phyloP scores from a whole-genome alignment of 2,329 filamentous ascomycete genomes.

The Pseudocercospora fijiensis region DNA sequence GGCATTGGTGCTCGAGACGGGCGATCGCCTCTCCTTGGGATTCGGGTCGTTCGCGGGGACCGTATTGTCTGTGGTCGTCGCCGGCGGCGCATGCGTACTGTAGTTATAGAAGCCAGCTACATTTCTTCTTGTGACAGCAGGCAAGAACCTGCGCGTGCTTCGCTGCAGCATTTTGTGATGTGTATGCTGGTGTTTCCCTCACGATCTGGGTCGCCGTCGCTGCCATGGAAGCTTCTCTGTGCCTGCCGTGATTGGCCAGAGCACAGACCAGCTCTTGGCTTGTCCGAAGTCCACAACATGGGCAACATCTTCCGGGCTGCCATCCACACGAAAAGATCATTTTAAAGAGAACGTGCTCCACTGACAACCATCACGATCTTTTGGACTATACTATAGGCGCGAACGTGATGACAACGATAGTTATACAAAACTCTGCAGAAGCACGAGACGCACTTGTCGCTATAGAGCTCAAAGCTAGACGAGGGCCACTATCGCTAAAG shows the following conservation, averaged over 20 bases:
- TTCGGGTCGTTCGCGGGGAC: conserved; percentile 66
- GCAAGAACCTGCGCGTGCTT: conserved; percentile 30
- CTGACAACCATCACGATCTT: not conserved
- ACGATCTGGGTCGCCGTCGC: not conserved
- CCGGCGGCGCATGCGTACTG: conserved; percentile 3
- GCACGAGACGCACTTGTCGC: not conserved
- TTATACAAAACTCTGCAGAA: not conserved
- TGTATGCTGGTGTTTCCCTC: not conserved
- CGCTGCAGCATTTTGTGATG: conserved; percentile 30
- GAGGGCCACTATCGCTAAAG: too few species aligned
- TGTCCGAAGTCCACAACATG: not conserved
- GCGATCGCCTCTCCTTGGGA: conserved; percentile 44
- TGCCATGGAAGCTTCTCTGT: not conserved
- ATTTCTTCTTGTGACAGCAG: conserved; percentile 24
- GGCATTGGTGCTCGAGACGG: conserved; percentile 62
- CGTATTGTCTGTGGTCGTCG: conserved; percentile 41
- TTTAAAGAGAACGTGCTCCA: too few species aligned
- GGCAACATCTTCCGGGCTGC: too few species aligned
- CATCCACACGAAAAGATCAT: too few species aligned
- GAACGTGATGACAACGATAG: not conserved
- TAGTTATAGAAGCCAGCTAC: conserved; percentile 20
- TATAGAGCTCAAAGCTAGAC: too few species aligned
- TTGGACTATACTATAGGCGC: not conserved
- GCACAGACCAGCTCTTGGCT: not conserved
- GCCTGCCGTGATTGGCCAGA: not conserved